Base-by-base conservation (phyloP, 345 rosid species). In the Syzygium oleosum region DNA sequence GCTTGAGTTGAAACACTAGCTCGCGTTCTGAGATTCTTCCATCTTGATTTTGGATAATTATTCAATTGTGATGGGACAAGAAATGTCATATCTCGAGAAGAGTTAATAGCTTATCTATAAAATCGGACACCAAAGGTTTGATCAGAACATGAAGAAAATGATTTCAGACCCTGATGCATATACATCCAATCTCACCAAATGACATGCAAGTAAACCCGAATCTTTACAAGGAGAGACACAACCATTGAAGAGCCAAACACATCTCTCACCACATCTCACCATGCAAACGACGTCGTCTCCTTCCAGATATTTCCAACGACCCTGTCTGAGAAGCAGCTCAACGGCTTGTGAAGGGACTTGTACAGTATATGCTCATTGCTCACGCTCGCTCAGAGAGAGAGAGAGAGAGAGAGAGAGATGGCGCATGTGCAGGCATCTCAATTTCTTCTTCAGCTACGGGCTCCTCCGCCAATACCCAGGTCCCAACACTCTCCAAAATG, bases 391-490 rank as follows among this genome's bases (percentile, higher is more conserved):
- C 43, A 31, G 11, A 9, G 10, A 52, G 58, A 85, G 68, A 4
- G 49, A 43, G 5, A 38, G 11, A 15, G 38, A 54, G 46, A 23
- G 41, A 25, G 38, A 85, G 25, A 86, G 58, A 93, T 93, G 94
- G 90, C 88, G 79, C 88, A 89, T 86, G 88, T 85, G 17, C 52
- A 87, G 68, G 31, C 90, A 51, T 88, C 91, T 25, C 86, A 89
- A n/a, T 65, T 86, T 80, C 88, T 89, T 52, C 88, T 90, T 87
- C 92, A 90, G 19, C 77, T 88, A 86, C 78, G 91, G 87, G 87
- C 91, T 90, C 88, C 90, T 84, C 88, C 86, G 11, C 51, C 86
- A n/a, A 80, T 87, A 23, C 46, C 88, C 87, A 91, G 92, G 92
- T 93, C 87, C 77, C 78, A 34, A 21, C 51, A 10, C 51, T 63